phyloP scores from a whole-genome alignment of 192 early-diverging fungal species.

The Podila minutissima region DNA sequence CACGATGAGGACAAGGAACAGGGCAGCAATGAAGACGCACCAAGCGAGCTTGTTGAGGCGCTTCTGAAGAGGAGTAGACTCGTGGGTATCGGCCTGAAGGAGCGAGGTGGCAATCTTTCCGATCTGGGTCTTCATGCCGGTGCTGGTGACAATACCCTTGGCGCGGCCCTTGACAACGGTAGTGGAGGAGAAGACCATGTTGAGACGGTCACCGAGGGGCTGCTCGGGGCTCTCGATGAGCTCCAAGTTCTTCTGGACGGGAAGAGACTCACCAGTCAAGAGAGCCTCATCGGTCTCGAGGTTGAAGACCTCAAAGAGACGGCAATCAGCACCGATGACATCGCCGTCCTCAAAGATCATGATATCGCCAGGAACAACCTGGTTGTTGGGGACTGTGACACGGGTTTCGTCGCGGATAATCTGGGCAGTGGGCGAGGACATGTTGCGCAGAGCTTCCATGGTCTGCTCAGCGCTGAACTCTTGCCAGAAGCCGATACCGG shows the following conservation, averaged over 20 bases:
- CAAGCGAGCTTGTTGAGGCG: slow-evolving; percentile 77
- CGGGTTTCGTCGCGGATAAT: slow-evolving; percentile 86
- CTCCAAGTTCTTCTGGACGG: slow-evolving; percentile 76
- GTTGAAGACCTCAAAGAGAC: slow-evolving; percentile 86
- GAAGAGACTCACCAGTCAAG: slow-evolving; percentile 91
- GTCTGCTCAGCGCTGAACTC: slow-evolving; percentile 94
- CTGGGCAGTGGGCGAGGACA: slow-evolving; percentile 85
- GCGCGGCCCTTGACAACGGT: slow-evolving; percentile 88
- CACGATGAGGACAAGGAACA: slow-evolving; percentile 80
- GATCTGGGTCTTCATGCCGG: slow-evolving; percentile 87
- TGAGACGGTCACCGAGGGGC: slow-evolving; percentile 89
- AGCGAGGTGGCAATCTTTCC: slow-evolving; percentile 91
- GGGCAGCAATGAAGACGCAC: slow-evolving; percentile 77
- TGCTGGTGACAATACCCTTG: slow-evolving; percentile 86
- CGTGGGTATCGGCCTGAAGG: slow-evolving; percentile 59
- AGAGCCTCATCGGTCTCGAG: slow-evolving; percentile 92
- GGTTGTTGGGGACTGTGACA: slow-evolving; percentile 74
- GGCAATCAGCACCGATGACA: slow-evolving; percentile 90
- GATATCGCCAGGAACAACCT: slow-evolving; percentile 87
- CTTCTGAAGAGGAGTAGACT: slow-evolving; percentile 71
- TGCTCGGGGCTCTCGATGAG: slow-evolving; percentile 71
- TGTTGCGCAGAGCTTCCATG: slow-evolving; percentile 88
- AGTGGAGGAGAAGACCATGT: slow-evolving; percentile 90
- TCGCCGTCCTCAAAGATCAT: slow-evolving; percentile 93
- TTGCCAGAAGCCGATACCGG: slow-evolving; percentile 88